Conservation (phyloP, 768 basidiomycete species). For the Auriscalpium vulgare region DNA sequence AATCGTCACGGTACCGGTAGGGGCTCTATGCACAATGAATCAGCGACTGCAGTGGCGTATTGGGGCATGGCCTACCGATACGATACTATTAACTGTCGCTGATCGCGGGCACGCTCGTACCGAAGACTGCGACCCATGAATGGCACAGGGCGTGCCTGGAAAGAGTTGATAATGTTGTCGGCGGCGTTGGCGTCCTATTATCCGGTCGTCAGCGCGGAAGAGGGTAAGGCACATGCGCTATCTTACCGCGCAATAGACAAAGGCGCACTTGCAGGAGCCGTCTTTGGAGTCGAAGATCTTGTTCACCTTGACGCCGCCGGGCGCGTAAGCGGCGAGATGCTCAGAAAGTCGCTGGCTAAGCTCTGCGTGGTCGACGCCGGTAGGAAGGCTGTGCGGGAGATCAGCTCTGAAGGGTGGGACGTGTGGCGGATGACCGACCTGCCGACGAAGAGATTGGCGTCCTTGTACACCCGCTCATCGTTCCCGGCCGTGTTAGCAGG, state of each 20-base stretch:
- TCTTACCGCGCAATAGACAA: constrained; percentile 69
- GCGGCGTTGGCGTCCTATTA: constrained; percentile 51
- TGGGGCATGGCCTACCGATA: constrained; percentile 41
- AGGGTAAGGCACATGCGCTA: too few relatives aligned
- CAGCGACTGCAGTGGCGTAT: too few relatives aligned
- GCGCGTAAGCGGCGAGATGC: constrained; percentile 58
- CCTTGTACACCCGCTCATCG: constrained; percentile 48
- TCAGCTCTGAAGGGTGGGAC: constrained; percentile 2
- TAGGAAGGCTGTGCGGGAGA: constrained; percentile 47
- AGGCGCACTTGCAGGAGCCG: constrained; percentile 58
- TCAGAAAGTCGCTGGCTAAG: constrained; percentile 51
- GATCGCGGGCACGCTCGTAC: constrained; percentile 71
- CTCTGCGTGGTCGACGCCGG: constrained; percentile 57
- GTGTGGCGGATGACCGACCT: constrained; percentile 37
- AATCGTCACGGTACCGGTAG: neutral
- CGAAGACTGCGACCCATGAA: constrained; percentile 71
- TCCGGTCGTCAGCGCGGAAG: neutral
- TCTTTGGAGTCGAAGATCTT: constrained; percentile 69
- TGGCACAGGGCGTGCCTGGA: constrained; percentile 50
- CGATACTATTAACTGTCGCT: constrained; percentile 65
- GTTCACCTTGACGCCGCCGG: constrained; percentile 46
- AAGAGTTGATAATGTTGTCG: constrained; percentile 46
- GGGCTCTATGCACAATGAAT: neutral
- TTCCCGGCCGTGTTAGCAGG: constrained; percentile 4
- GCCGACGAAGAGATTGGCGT: constrained; percentile 80